Evolutionary conservation across 1,284 basidiomycete genomes (phyloP).

Genomic region (Cystobasidium sp.): DNA sequence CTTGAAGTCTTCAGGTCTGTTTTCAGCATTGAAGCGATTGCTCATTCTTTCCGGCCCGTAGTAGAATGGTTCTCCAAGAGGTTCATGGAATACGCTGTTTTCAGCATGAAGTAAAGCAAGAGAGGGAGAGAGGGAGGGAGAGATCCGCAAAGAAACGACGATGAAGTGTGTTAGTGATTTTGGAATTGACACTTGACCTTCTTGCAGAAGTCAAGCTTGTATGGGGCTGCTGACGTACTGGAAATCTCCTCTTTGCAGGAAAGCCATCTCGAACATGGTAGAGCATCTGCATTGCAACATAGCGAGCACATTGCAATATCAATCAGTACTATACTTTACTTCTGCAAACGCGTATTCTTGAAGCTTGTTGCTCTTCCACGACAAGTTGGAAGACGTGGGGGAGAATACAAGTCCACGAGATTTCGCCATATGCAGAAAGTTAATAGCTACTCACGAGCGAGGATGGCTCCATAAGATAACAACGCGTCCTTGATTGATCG

Average conservation of each 20-base stretch:
- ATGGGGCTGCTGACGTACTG: conserved; percentile 42
- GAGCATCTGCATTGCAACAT: conserved; percentile 28
- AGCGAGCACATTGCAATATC: not conserved
- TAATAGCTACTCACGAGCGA: conserved; percentile 33
- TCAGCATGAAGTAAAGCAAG: too few species aligned
- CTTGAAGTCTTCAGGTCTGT: conserved; percentile 44
- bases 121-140: not conserved
- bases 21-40: conserved; percentile 45
- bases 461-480: conserved; percentile 40
- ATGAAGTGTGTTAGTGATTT: too few species aligned
- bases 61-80: conserved; percentile 50
- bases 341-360: not conserved
- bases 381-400: conserved; percentile 2
- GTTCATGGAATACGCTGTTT: conserved; percentile 44
- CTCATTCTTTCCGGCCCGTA: conserved; percentile 47
- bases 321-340: not conserved
- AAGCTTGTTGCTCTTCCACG: too few species aligned
- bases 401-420: not conserved
- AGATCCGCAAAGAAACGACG: not conserved
- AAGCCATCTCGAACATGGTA: conserved; percentile 51
- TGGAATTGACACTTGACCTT: too few species aligned
- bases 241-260: conserved; percentile 48
- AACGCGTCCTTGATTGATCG: conserved; percentile 37
- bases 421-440: not conserved
- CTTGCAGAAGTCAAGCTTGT: not conserved